Evolutionary conservation across 2,329 filamentous ascomycete genomes (phyloP).

Genomic region (Alternaria arborescens): DNA sequence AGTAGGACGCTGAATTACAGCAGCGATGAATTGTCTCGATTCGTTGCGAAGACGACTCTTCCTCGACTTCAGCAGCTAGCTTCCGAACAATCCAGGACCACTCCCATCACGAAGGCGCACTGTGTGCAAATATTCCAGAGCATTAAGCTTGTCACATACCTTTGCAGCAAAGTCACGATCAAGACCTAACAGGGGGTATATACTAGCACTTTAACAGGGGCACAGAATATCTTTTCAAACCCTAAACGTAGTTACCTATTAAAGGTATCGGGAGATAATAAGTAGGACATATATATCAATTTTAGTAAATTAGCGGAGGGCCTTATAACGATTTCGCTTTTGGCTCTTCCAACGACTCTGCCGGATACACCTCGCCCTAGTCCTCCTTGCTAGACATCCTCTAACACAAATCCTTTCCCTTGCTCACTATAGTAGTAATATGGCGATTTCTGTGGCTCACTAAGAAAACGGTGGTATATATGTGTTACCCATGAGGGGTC

Average conservation of each 20-base stretch:
- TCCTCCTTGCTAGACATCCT: neutral
- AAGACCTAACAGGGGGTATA: neutral
- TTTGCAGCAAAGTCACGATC: neutral
- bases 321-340: neutral
- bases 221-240: neutral
- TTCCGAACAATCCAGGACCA: neutral
- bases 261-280: neutral
- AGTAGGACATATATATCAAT: neutral
- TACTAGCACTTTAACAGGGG: neutral
- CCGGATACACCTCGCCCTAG: neutral
- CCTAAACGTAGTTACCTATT: neutral
- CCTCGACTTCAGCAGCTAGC: neutral
- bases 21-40: neutral
- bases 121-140: neutral
- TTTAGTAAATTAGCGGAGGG: neutral
- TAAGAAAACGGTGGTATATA: no score
- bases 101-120: neutral
- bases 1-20: no score
- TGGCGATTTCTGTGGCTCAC: neutral
- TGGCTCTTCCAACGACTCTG: neutral
- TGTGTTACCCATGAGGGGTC: no score
- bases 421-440: neutral
- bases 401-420: neutral
- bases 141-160: neutral
- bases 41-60: neutral